Conservation (phyloP, 495 filamentous ascomycete species). For the Annulohypoxylon stygium region DNA sequence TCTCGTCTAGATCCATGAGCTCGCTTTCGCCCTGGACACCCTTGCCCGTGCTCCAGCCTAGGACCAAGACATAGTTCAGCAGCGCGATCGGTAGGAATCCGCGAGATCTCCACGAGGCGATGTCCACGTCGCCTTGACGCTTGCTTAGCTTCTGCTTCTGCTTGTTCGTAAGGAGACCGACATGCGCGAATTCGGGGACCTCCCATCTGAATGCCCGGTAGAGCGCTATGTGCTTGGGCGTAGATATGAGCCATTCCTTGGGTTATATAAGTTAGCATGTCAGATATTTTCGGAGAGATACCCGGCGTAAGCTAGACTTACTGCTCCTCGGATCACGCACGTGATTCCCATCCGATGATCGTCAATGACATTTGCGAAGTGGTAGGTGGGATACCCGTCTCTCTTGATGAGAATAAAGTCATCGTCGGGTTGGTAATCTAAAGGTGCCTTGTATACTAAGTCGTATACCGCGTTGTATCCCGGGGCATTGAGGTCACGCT, state of each 20-base stretch:
- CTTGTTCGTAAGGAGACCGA: conserved; percentile 84
- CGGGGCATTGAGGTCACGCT: conserved; percentile 67
- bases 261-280: conserved; percentile 70
- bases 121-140: conserved; percentile 77
- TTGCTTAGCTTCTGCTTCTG: conserved; percentile 90
- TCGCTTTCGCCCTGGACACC: conserved; percentile 63
- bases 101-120: conserved; percentile 74
- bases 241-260: conserved; percentile 94
- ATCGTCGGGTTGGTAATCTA: conserved; percentile 56
- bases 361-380: conserved; percentile 96
- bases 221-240: conserved; percentile 86
- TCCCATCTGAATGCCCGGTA: conserved; percentile 92
- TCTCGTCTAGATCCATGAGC: conserved; percentile 75
- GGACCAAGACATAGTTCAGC: conserved; percentile 83
- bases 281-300: background rate
- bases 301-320: conserved; percentile 54
- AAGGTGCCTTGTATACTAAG: conserved; percentile 78
- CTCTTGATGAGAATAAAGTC: conserved; percentile 86
- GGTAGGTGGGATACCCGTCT: conserved; percentile 94
- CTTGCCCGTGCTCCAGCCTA: conserved; percentile 85
- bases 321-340: conserved; percentile 90
- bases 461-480: conserved; percentile 78
- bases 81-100: conserved; percentile 80
- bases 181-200: conserved; percentile 87
- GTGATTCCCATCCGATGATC: conserved; percentile 95